Conservation (phyloP, 2,329 filamentous ascomycete genomes). For the Aspergillus japonicus region DNA sequence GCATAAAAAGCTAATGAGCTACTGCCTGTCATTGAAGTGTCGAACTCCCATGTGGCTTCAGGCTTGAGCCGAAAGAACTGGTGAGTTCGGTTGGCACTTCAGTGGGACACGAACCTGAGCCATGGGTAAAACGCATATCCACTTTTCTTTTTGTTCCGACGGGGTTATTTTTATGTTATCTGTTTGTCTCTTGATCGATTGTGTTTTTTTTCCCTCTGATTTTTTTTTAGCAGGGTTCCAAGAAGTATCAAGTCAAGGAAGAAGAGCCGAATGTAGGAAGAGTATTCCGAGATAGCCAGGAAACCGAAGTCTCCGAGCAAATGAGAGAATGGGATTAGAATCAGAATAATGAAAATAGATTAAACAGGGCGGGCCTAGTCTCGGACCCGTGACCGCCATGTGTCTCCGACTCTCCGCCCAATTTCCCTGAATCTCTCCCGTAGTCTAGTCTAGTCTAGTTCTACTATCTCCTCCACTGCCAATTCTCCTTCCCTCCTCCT, state of each 20-base stretch:
- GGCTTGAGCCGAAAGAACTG: neutral
- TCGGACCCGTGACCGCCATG: constrained; percentile 14
- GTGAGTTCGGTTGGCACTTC: neutral
- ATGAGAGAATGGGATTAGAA: neutral
- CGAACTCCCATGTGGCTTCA: neutral
- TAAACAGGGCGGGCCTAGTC: neutral
- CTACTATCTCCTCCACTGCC: neutral
- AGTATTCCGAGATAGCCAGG: constrained; percentile 1
- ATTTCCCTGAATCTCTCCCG: neutral
- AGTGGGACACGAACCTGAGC: neutral
- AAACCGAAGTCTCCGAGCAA: neutral
- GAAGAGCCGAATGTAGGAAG: neutral
- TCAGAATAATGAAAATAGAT: constrained; percentile 2
- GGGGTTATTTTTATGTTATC: neutral
- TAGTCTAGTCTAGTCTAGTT: neutral
- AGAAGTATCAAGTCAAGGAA: neutral
- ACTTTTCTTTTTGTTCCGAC: neutral
- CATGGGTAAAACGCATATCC: neutral
- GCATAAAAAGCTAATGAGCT: neutral
- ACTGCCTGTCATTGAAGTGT: neutral
- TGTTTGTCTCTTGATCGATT: neutral
- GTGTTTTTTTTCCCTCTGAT: neutral
- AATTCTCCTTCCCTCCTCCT: neutral
- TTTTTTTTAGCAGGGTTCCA: neutral
- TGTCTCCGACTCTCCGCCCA: constrained; percentile 2